Conservation (phyloP, 2,329 filamentous ascomycete species). For the Xylaria hypoxylon region DNA sequence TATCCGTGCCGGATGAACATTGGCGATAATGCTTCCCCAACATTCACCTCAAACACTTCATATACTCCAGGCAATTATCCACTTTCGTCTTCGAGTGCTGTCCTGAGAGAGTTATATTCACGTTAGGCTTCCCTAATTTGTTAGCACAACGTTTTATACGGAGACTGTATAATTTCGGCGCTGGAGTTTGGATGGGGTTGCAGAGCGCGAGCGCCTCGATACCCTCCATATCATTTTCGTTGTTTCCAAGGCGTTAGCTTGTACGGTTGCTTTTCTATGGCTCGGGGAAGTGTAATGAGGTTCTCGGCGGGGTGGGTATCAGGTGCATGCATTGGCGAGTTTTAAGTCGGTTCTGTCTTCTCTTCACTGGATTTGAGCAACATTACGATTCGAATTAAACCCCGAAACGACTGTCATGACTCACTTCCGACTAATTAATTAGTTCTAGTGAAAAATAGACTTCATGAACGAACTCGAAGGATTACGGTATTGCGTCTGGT, state of each 20-base stretch:
- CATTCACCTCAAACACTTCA: conserved; percentile 1
- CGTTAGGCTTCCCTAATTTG: background rate
- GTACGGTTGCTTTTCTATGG: conserved; percentile 21
- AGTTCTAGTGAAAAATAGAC: background rate
- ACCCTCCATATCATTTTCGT: conserved; percentile 24
- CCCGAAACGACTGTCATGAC: conserved; percentile 1
- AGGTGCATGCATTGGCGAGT: conserved; percentile 6
- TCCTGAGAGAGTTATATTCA: conserved; percentile 3
- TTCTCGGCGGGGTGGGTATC: conserved; percentile 7
- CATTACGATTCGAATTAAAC: background rate
- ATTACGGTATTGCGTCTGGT: background rate
- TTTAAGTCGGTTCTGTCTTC: conserved; percentile 3
- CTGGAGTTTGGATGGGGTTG: conserved; percentile 22
- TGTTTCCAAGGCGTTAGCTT: conserved; percentile 8
- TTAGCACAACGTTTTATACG: background rate
- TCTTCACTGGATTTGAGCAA: conserved; percentile 8
- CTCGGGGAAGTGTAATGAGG: conserved; percentile 9
- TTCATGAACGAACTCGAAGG: background rate
- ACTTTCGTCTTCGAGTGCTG: background rate
- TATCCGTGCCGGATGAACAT: background rate
- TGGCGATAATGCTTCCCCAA: background rate
- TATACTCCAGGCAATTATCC: background rate
- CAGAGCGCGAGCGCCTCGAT: conserved; percentile 29
- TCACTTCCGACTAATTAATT: background rate
- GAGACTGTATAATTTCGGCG: conserved; percentile 26